A percentile compares a stretch with the other conserved stretches of the same genome.
Evolutionary conservation across 495 filamentous ascomycete species (phyloP).

Genomic region (Neurospora intermedia): DNA sequence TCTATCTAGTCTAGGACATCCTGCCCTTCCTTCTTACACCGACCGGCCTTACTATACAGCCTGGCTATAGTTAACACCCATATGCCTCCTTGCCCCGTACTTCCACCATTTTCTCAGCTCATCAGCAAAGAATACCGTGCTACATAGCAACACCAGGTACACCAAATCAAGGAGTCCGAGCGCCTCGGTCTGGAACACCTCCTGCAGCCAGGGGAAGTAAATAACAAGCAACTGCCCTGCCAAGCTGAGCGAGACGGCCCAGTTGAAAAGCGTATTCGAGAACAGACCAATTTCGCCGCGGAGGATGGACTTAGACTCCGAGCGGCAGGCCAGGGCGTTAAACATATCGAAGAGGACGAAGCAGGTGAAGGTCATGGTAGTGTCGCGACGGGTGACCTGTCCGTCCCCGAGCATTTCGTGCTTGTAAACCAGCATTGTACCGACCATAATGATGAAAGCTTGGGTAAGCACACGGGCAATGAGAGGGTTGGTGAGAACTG

Average conservation of each 20-base stretch:
- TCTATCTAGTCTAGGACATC: not conserved
- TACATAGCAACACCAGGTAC: slow-evolving; percentile 60
- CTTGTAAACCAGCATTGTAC: slow-evolving; percentile 83
- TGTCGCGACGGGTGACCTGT: slow-evolving; percentile 80
- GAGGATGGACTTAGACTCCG: slow-evolving; percentile 79
- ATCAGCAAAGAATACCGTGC: slow-evolving; percentile 89
- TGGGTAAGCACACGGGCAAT: slow-evolving; percentile 80
- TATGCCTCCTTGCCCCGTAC: slow-evolving; percentile 32
- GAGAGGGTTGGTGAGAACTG: slow-evolving; percentile 74
- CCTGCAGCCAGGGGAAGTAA: slow-evolving; percentile 86
- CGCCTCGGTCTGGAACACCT: slow-evolving; percentile 91
- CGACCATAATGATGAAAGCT: slow-evolving; percentile 77
- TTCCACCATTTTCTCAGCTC: slow-evolving; percentile 72
- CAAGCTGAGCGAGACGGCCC: slow-evolving; percentile 74
- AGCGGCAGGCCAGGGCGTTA: slow-evolving; percentile 88
- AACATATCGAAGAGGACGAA: slow-evolving; percentile 99
- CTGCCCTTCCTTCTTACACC: not conserved
- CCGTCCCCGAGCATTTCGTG: slow-evolving; percentile 79
- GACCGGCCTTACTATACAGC: slow-evolving; percentile 27
- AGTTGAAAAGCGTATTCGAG: slow-evolving; percentile 90
- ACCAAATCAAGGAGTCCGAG: slow-evolving; percentile 62
- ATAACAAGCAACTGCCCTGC: slow-evolving; percentile 82
- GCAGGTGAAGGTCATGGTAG: slow-evolving; percentile 98
- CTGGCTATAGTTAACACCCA: slow-evolving; percentile 36
- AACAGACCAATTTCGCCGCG: slow-evolving; percentile 74